Base-by-base conservation (phyloP, 495 filamentous ascomycete genomes). In the Podospora australis region DNA sequence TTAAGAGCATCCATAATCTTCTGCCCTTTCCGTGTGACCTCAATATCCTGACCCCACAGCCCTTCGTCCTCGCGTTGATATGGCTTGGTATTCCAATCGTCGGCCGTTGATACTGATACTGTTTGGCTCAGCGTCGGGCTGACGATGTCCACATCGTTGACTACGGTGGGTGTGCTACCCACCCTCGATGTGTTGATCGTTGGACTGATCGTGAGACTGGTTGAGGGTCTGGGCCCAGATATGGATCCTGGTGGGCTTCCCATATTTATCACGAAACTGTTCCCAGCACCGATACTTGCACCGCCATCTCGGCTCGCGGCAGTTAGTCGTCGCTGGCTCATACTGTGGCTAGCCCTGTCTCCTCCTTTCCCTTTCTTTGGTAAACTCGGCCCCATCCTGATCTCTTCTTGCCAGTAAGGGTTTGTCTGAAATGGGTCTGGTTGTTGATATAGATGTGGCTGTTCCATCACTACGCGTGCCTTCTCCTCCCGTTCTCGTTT, bases 11-110 rank as follows among this genome's bases (percentile, higher is more conserved):
- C 72, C 64, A 72, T 70, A 36, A 74, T 38, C 39, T 68, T 71
- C 39, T 73, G 69, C 34, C 67, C 64, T 6, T 69, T 66, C 50
- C 59, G 58, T 2, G 60, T 58, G 17, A 59, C 38, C 19, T 75
- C 70, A 17, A 59, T 39, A n/a, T 75, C 70, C 22, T 62, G 49
- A 16, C 87, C 85, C 88, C 88, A 92, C 13, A 91, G 73, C 34
- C 81, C 79, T 62, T 95, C 88, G 54, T 95, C 88, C 56, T 90
- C 85, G 26, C 89, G 76, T 61, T 95, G 87, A 60, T 89, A 86
- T 30, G 83, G 78, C 66, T 78, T 80, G 25, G 72, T 70, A 54
- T 88, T 88, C 81, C 80, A 89, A 44, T 80, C 78, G 39, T 82
- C 81, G 9, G 53, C 41, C 1, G 63, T 61, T 13, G 58, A 57